Percentiles rank a stretch among this genome's conserved stretches.
Conservation (phyloP, 2,329 filamentous ascomycete genomes). For the Sclerotinia spermophila region DNA sequence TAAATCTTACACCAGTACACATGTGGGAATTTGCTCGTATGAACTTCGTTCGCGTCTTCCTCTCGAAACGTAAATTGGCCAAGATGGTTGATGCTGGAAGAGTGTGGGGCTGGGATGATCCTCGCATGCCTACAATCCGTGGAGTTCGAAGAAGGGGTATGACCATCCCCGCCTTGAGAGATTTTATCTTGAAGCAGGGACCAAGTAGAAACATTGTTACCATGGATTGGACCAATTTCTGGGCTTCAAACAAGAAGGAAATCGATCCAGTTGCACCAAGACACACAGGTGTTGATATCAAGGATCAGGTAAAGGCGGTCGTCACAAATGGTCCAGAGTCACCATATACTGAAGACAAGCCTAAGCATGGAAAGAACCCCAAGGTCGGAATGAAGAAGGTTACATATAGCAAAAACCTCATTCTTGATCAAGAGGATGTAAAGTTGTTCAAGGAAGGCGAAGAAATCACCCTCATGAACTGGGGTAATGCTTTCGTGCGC, state of each 20-base stretch:
- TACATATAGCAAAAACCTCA: slow-evolving; percentile 67
- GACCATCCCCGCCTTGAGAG: slow-evolving; percentile 72
- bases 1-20: slow-evolving; percentile 71
- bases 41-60: slow-evolving; percentile 78
- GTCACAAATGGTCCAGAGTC: slow-evolving; percentile 62
- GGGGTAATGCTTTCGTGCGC: slow-evolving; percentile 84
- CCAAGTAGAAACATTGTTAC: slow-evolving; percentile 79
- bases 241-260: slow-evolving; percentile 71
- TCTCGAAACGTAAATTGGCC: slow-evolving; percentile 83
- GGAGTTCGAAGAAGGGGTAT: slow-evolving; percentile 75
- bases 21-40: slow-evolving; percentile 84
- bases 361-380: slow-evolving; percentile 86
- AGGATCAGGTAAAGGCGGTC: slow-evolving; percentile 67
- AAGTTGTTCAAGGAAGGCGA: slow-evolving; percentile 77
- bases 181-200: slow-evolving; percentile 82
- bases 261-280: slow-evolving; percentile 74
- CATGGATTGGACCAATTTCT: slow-evolving; percentile 77
- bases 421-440: slow-evolving; percentile 84
- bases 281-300: slow-evolving; percentile 68
- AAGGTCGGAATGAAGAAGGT: slow-evolving; percentile 84
- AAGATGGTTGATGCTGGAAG: slow-evolving; percentile 74
- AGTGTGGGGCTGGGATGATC: slow-evolving; percentile 84
- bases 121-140: slow-evolving; percentile 79
- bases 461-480: slow-evolving; percentile 94
- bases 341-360: slow-evolving; percentile 68